Base-by-base conservation (phyloP, 1,284 basidiomycete species). In the Austroboletus olivaceoglutinosus region DNA sequence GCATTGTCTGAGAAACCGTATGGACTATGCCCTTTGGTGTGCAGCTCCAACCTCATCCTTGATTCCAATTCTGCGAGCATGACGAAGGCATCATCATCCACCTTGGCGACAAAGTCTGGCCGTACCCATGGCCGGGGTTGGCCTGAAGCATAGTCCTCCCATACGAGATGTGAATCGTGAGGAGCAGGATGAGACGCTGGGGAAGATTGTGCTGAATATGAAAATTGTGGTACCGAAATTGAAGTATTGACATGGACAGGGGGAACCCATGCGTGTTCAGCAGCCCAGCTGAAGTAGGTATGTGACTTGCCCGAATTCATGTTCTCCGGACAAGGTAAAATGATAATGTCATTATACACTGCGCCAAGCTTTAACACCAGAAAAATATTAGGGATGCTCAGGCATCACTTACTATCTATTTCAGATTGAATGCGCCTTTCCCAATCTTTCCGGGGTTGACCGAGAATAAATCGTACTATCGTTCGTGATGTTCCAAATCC, bases 41-140 rank as follows among this genome's bases (percentile, higher is more conserved):
- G 76, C 44, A 93, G 71, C 57, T 89, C 85, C 13, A 92, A 73
- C 33, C 94, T 80, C 52, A 98, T 72, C 31, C 91, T 81, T 15
- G 90, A 81, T 70, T 98, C 94, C 15, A 98, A 76, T 70, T 98
- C 94, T 8, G 91, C 90, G 22, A 98, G 80, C 81, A 96, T 94
- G 50, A 97, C 82, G 64, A 98, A 96, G 12, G 91, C 83, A 68
- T 98, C 94, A 62, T 98, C 94, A 68, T 98, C 94, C 2, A 89
- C 90, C 72, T 98, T 98, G 59, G 89, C 82, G 34, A 98, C 83
- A 62, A 85, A 97, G 64, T 96, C 91, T 10, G 93, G 92, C 36
- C 84, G 77, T 11, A 88, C 84, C 89, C 89, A 91, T 10, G 78
- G 73, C 37, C 64, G 70, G 3, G 77, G 73, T 53, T 61, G 61